Base-by-base conservation (phyloP, 1,284 basidiomycete species). In the Ganoderma leucocontextum region DNA sequence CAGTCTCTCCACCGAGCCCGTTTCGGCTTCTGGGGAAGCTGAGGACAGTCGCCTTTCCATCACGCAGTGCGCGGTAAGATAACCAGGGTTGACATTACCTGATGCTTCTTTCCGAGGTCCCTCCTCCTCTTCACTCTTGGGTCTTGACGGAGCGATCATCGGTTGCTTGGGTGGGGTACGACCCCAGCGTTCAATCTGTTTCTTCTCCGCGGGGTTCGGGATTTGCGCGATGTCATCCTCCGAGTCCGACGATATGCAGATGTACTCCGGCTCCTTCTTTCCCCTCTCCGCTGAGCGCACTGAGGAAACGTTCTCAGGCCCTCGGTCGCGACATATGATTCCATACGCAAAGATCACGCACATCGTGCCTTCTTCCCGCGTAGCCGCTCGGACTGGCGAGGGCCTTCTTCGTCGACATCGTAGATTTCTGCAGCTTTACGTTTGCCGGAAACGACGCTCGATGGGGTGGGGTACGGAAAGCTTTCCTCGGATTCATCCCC, bases 181-280 rank as follows among this genome's bases (percentile, higher is more conserved):
- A 5, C 10, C 39, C 13, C 12, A 4, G 47, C 22, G 22, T 25
- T 49, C 8, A 2, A 19, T 49, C 22, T 13, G 22, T 29, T 60
- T 41, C 22, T 15, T 29, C 52, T 35, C 33, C 15, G 17, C 0
- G 2, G 57, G 38, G 25, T 60, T 41, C 13, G 39, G 13, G 38
- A 25, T 60, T 25, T 60, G n/a, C 22, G 25, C n/a, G 35, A 58
- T 22, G 13, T 60, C 58, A 13, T 29, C 58, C 58, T 42, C 58
- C 22, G 58, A 60, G 22, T 60, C 58, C 9, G 58, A 60, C 12
- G 58, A 60, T n/a, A 60, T 60, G 39, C 25, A 60, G n/a, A 60
- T 60, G 22, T 22, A 60, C 35, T 60, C 36, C 22, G 35, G 36
- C 33, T 17, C 36, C 47, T 35, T 55, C 29, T 6, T 29, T 7